Percentiles rank a stretch among this genome's conserved stretches.
phyloP scores from a whole-genome alignment of 306 rosid genomes.

The Cucumis melo region DNA sequence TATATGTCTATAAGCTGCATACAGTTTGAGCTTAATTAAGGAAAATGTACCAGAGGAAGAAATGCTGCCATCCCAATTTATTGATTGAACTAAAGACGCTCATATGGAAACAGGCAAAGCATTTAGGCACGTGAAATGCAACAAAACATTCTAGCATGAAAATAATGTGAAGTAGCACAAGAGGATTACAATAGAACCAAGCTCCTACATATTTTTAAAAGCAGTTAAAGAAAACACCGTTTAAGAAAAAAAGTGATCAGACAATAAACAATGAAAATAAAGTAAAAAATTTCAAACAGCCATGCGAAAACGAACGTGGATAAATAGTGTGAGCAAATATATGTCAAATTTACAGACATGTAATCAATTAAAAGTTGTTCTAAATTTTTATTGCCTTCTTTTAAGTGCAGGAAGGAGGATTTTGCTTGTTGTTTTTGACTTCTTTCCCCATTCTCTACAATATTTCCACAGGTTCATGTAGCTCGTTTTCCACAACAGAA shows the following conservation, averaged over 20 bases:
- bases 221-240: background rate
- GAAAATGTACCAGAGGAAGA: background rate
- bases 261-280: background rate
- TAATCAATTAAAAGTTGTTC: background rate
- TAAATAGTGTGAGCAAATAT: background rate
- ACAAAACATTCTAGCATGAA: background rate
- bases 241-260: background rate
- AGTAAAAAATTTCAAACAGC: background rate
- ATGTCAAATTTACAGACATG: background rate
- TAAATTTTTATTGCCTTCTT: background rate
- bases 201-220: background rate
- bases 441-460: background rate
- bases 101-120: background rate
- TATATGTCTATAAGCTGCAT: background rate
- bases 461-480: background rate
- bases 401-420: background rate
- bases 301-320: background rate
- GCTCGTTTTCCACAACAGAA: background rate
- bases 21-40: background rate
- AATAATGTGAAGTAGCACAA: background rate
- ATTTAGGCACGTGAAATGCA: background rate
- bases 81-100: background rate
- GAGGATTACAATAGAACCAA: background rate
- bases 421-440: background rate
- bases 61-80: background rate